phyloP scores from a whole-genome alignment of 805 yeast species.

The Sugiyamaella floridensis region DNA sequence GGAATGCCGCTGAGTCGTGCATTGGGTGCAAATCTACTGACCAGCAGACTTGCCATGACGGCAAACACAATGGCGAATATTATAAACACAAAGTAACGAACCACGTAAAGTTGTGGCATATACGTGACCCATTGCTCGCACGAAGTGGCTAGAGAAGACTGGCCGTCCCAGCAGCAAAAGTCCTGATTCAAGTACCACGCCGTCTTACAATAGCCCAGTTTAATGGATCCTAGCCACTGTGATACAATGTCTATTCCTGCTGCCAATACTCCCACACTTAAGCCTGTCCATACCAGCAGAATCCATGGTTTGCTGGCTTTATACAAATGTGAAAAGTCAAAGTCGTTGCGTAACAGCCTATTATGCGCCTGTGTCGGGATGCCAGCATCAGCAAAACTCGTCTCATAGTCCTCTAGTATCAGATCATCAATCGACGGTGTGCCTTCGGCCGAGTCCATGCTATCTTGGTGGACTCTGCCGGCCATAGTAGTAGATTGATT shows the following conservation, averaged over 20 bases:
- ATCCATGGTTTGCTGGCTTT: conserved; percentile 43
- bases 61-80: conserved; percentile 37
- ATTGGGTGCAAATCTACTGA: conserved; percentile 30
- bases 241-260: conserved; percentile 71
- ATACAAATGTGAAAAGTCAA: background rate
- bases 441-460: background rate
- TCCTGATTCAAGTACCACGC: conserved; percentile 57
- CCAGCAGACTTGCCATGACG: conserved; percentile 32
- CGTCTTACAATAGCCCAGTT: conserved; percentile 64
- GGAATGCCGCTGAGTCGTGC: conserved; percentile 60
- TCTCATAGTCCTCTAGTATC: background rate
- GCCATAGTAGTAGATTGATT: background rate
- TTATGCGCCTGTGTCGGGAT: background rate
- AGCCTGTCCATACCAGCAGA: conserved; percentile 63
- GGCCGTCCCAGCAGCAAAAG: conserved; percentile 70
- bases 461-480: background rate
- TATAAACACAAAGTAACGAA: conserved; percentile 34
- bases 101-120: conserved; percentile 30
- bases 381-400: background rate
- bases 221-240: conserved; percentile 69
- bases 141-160: conserved; percentile 22
- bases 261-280: conserved; percentile 70
- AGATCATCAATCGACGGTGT: background rate
- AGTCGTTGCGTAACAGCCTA: background rate
- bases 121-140: conserved; percentile 36